Conservation (phyloP, 2,329 filamentous ascomycete species). For the Xylariaceae sp. region DNA sequence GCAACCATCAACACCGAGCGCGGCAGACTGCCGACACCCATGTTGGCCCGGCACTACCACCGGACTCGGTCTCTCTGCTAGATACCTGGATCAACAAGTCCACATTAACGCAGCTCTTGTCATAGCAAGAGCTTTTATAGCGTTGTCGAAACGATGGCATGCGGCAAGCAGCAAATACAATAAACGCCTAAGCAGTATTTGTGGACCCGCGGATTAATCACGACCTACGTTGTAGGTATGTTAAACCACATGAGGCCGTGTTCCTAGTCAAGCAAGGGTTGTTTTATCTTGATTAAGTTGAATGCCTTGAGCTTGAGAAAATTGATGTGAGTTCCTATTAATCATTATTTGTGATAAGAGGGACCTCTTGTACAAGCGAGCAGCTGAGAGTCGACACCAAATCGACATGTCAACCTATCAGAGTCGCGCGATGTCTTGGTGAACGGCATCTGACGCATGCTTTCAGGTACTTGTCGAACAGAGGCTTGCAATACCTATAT, state of each 20-base stretch:
- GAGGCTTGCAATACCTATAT: constrained; percentile 6
- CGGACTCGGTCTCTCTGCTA: neutral
- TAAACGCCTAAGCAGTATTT: neutral
- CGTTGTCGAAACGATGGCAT: neutral
- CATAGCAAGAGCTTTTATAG: neutral
- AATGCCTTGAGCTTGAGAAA: too few species aligned
- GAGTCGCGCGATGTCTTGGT: neutral
- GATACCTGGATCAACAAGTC: neutral
- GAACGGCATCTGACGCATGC: neutral
- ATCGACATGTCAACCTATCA: neutral
- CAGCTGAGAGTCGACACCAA: neutral
- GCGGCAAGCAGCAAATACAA: neutral
- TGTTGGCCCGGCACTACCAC: neutral
- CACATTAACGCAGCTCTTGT: neutral
- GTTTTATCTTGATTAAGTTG: too few species aligned
- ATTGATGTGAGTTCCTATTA: too few species aligned
- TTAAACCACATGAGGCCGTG: too few species aligned
- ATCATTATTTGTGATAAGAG: too few species aligned
- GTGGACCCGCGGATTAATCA: constrained; percentile 1
- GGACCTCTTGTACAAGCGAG: too few species aligned
- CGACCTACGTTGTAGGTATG: neutral
- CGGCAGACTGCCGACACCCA: neutral
- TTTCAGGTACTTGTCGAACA: neutral
- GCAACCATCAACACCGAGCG: neutral
- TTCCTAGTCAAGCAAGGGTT: too few species aligned